These are phyloP conservation scores for Saururus chinensis DNA, from an alignment of 164 flowering plant genomes.

Conservation along the genomic window DNA sequence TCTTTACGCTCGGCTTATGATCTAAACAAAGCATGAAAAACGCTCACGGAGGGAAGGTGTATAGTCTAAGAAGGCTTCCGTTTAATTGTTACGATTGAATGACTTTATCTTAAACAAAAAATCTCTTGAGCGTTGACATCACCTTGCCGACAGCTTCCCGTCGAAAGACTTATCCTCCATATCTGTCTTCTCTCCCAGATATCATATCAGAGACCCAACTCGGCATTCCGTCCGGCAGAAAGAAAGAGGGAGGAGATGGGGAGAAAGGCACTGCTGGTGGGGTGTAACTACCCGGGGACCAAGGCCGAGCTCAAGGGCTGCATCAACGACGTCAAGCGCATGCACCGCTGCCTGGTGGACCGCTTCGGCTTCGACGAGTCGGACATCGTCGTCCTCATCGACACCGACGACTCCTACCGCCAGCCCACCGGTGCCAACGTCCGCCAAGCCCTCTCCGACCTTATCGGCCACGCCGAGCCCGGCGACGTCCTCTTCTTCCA, in stretches of 20 bases:
- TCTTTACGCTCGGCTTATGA: too few species aligned
- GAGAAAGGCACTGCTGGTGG: constrained; percentile 75
- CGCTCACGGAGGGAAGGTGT: too few species aligned
- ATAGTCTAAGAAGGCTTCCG: too few species aligned
- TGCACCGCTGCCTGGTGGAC: constrained; percentile 45
- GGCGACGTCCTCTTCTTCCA: constrained; percentile 82
- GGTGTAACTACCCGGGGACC: constrained; percentile 80
- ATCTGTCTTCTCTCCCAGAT: too few species aligned
- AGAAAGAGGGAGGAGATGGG: constrained; percentile 27
- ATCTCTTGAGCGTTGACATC: too few species aligned
- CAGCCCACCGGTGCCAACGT: constrained; percentile 94
- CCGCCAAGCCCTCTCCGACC: constrained; percentile 37
- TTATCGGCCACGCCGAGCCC: constrained; percentile 40
- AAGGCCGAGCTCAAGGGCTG: constrained; percentile 90
- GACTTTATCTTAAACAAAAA: too few species aligned
- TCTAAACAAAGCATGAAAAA: too few species aligned
- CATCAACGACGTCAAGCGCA: constrained; percentile 76
- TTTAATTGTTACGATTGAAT: too few species aligned
- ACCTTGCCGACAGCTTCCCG: too few species aligned
- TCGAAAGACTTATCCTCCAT: too few species aligned
- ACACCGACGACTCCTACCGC: constrained; percentile 55
- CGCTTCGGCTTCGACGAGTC: constrained; percentile 64
- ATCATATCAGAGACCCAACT: too few species aligned
- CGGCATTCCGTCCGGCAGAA: too few species aligned
- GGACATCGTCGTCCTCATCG: constrained; percentile 69